Evolutionary conservation across 2,329 filamentous ascomycete genomes (phyloP), one percentile per base, ranked within the genome.

Genomic region (Fusarium subtropicale): DNA sequence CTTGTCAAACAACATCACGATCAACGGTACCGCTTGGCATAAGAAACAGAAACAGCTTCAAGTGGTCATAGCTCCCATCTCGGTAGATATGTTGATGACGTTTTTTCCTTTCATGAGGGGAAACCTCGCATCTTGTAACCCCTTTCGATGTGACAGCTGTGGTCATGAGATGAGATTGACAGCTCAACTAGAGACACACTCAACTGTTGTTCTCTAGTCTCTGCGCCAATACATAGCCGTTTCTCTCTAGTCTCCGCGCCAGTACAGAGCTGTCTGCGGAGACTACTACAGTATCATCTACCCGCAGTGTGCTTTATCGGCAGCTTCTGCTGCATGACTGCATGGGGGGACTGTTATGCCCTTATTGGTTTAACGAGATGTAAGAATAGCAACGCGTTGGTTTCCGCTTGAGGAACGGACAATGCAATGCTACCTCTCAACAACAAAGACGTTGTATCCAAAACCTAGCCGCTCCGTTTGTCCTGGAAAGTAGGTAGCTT

Each of bases 61-160:
- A 33, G 28, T 53, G 54, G 65, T 26, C 65, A 69, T 66, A 66
- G 60, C 65, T 69, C 28, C 42, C n/a, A 7, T 9, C 20, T 64
- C 59, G 57, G 50, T 22, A 36, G 38, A 42, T 46, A 20, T 34
- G 18, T 46, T 36, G 18, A 69, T 69, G 65, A 68, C 66, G 51
- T 66, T 22, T 42, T 36, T 33, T 60, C 18, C 11, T 31, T 48
- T 38, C 8, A 48, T 44, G 36, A 42, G 18, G 20, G 50, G 22
- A 34, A 55, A n/a, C 54, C 54, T 71, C 68, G 72, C 71, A 30
- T 73, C 59, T 73, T 71, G 65, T 70, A 61, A 56, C 72, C 58
- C 11, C 34, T 70, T 73, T 60, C 12, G 68, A 63, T 30, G n/a
- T 22, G 46, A 50, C 51, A 28, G 16, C 48, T 50, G 48, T 38